phyloP scores from a whole-genome alignment of 345 rosid species.

The Arabis hirsuta region DNA sequence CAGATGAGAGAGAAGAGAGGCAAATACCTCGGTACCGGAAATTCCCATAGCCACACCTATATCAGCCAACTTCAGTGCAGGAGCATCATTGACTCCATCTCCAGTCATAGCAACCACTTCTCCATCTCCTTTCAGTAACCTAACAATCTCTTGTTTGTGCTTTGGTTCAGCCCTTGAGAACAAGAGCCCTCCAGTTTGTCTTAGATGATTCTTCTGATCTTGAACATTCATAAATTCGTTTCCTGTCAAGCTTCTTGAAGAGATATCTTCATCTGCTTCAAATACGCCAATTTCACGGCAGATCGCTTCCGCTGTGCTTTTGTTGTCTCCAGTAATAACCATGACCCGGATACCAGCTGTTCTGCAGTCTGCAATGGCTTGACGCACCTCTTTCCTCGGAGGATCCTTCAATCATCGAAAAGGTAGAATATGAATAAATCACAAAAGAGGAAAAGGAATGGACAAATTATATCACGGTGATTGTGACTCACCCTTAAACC shows the following conservation, averaged over 20 bases:
- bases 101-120: conserved; percentile 99
- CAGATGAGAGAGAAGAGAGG: neutral
- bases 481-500: conserved; percentile 74
- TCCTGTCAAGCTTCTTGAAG: conserved; percentile 79
- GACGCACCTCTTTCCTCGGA: conserved; percentile 89
- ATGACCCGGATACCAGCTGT: conserved; percentile 97
- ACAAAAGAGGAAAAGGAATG: conserved; percentile 21
- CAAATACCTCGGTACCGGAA: conserved; percentile 86
- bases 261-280: conserved; percentile 63
- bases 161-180: conserved; percentile 98
- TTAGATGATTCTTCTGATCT: conserved; percentile 61
- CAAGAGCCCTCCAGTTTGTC: conserved; percentile 77
- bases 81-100: conserved; percentile 98
- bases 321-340: conserved; percentile 97
- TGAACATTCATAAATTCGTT: conserved; percentile 49
- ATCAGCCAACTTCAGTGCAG: conserved; percentile 96
- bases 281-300: conserved; percentile 96
- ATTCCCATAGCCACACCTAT: conserved; percentile 99
- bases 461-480: neutral
- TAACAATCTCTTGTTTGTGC: conserved; percentile 98
- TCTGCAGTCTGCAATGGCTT: conserved; percentile 95
- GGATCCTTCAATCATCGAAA: conserved; percentile 68
- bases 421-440: conserved; percentile 13
- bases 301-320: conserved; percentile 94
- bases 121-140: conserved; percentile 95